Base-by-base conservation (phyloP, 208 protist genomes). In the Naegleria lovaniensis region DNA sequence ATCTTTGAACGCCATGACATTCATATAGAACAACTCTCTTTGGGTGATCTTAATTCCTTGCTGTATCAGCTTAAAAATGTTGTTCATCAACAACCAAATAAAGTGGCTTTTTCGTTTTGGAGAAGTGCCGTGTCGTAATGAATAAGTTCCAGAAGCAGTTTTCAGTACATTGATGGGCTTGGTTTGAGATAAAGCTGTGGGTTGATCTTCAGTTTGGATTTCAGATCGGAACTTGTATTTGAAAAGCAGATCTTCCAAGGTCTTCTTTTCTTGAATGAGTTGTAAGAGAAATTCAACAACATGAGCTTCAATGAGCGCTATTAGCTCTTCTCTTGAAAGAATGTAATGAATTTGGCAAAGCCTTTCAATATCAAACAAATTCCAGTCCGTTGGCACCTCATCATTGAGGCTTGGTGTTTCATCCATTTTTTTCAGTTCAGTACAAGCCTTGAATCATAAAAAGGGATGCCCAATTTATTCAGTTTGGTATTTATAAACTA, bases 1-100 rank as follows among this genome's bases (percentile, higher is more conserved):
- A 79, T 79, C 67, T 13, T 33, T 79, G 29, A 79, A 79, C 2
- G 29, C 7, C 7, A n/a, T 36, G 5, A 79, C 67, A 36, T 79
- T 79, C 67, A 79, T 79, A 79, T 79, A 79, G 36, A 79, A 79
- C 29, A 79, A 79, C n/a, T 79, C 67, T 79, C 67, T 79, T 33
- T 79, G 67, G 7, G 67, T 79, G n/a, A 79, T 79, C 29, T 79
- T 79, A 11, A 36, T 79, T 9, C 29, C 6, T 36, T 13, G 6
- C 19, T 36, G 19, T 33, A 36, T 0, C 29, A 79, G 67, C n/a
- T 36, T 13, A 79, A 36, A 33, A 79, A 79, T 25, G 9, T 79
- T n/a, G 6, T 9, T 36, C 29, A 79, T 36, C 29, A 79, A 79
- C 29, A 36, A 13, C 67, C 67, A 79, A 79, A 79, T n/a, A 2